These are phyloP conservation scores for Fusarium coffeatum DNA, from an alignment of 2,329 filamentous ascomycete species.

Conservation along the genomic window DNA sequence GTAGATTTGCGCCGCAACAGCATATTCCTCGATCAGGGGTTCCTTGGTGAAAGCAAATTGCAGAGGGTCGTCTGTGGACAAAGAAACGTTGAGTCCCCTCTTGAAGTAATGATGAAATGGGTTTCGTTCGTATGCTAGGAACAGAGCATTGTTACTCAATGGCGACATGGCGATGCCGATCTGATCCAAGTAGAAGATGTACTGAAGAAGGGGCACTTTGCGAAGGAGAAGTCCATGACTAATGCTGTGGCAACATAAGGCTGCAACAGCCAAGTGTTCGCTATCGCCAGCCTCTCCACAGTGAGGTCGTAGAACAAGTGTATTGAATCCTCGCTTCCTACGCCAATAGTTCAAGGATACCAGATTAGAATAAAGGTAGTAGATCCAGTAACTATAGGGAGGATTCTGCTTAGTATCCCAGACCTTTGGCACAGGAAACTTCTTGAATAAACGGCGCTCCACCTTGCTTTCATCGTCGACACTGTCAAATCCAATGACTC, in stretches of 20 bases:
- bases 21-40: conserved; percentile 97
- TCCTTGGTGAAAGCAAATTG: conserved; percentile 99
- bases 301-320: conserved; percentile 90
- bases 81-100: conserved; percentile 91
- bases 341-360: conserved; percentile 92
- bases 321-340: conserved; percentile 93
- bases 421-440: conserved; percentile 88
- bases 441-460: conserved; percentile 92
- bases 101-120: conserved; percentile 97
- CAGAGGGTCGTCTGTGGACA: conserved; percentile 95
- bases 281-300: conserved; percentile 97
- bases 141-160: conserved; percentile 95
- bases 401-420: conserved; percentile 97
- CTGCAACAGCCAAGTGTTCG: conserved; percentile 91
- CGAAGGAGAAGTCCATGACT: conserved; percentile 92
- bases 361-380: conserved; percentile 96
- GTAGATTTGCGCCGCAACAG: conserved; percentile 97
- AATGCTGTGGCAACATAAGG: conserved; percentile 95
- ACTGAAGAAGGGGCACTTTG: conserved; percentile 94
- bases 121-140: conserved; percentile 95
- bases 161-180: conserved; percentile 99
- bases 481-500: conserved; percentile 96
- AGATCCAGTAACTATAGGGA: conserved; percentile 99
- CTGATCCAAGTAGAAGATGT: conserved; percentile 97
- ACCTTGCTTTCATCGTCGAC: conserved; percentile 99